These are phyloP conservation scores for Friedmanniomyces simplex DNA, from an alignment of 495 filamentous ascomycete genomes.

Conservation along the genomic window DNA sequence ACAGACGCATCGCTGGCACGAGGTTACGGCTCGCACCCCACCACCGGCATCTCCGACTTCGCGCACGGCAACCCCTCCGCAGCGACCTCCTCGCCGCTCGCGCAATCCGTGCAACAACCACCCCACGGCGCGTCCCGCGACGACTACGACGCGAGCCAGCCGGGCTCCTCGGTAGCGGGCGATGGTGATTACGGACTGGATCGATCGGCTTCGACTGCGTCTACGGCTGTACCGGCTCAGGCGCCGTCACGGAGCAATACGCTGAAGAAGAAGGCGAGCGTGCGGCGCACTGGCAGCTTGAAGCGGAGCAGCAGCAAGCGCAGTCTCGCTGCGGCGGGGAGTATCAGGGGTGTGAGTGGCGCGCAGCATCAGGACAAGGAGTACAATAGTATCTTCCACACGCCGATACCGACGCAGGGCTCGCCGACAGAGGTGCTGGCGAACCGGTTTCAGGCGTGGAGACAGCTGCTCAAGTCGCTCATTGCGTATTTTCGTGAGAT, in stretches of 20 bases:
- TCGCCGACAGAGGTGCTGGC: constrained; percentile 84
- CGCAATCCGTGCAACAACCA: constrained; percentile 33
- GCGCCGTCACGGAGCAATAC: constrained; percentile 61
- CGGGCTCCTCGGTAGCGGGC: constrained; percentile 51
- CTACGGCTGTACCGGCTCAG: constrained; percentile 21
- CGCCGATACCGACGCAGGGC: constrained; percentile 77
- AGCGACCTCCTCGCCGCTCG: constrained; percentile 34
- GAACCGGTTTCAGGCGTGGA: constrained; percentile 93
- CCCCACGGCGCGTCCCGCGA: constrained; percentile 50
- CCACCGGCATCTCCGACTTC: constrained; percentile 29
- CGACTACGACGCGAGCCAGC: constrained; percentile 60
- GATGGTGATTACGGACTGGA: constrained; percentile 24
- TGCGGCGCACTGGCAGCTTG: constrained; percentile 62
- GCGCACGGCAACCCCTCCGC: constrained; percentile 32
- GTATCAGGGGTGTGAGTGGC: constrained; percentile 57
- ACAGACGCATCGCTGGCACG: constrained; percentile 21
- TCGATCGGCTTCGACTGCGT: constrained; percentile 34
- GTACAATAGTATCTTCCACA: constrained; percentile 72
- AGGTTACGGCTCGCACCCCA: constrained; percentile 24
- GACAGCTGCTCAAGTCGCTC: constrained; percentile 87
- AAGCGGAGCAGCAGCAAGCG: constrained; percentile 65
- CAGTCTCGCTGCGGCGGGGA: constrained; percentile 67
- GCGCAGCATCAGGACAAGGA: constrained; percentile 41
- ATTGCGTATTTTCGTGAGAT: constrained; percentile 93
- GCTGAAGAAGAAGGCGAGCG: constrained; percentile 72